Conservation (phyloP, 1,139 yeast species). For the Lodderomyces orthopsilosis region DNA sequence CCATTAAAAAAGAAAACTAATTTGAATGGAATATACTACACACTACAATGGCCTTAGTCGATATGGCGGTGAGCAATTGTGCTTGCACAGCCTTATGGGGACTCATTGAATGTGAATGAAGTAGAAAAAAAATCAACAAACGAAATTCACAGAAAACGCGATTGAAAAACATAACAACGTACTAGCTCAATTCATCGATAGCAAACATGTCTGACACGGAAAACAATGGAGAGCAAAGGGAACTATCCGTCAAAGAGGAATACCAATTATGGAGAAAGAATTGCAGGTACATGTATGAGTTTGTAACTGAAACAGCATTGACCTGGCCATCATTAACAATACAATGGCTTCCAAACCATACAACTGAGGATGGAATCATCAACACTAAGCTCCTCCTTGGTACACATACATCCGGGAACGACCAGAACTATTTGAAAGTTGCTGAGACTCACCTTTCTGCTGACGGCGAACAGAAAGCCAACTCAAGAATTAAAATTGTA, state of each 20-base stretch:
- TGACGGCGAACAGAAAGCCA: slow-evolving; percentile 24
- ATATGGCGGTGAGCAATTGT: too few relatives aligned
- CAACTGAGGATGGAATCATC: slow-evolving; percentile 29
- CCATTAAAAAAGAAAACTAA: too few relatives aligned
- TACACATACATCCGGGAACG: slow-evolving; percentile 84
- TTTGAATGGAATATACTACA: too few relatives aligned
- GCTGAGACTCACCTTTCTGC: slow-evolving; percentile 71
- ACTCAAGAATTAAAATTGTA: slow-evolving; percentile 56
- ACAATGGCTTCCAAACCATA: slow-evolving; percentile 65
- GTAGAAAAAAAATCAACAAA: not conserved
- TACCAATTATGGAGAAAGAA: slow-evolving; percentile 78
- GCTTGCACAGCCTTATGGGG: too few relatives aligned
- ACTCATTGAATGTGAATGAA: too few relatives aligned
- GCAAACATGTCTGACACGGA: not conserved
- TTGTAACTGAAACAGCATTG: slow-evolving; percentile 73
- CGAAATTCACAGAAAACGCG: not conserved
- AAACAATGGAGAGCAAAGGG: slow-evolving; percentile 3
- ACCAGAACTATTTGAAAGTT: slow-evolving; percentile 70
- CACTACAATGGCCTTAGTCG: too few relatives aligned
- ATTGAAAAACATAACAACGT: not conserved
- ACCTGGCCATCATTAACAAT: slow-evolving; percentile 81
- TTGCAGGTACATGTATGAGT: slow-evolving; percentile 76
- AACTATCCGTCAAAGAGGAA: slow-evolving; percentile 54
- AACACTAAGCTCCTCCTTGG: slow-evolving; percentile 61
- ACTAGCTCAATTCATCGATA: not conserved